Base-by-base conservation (phyloP, 1,284 basidiomycete genomes). In the Clitocybe nebularis region DNA sequence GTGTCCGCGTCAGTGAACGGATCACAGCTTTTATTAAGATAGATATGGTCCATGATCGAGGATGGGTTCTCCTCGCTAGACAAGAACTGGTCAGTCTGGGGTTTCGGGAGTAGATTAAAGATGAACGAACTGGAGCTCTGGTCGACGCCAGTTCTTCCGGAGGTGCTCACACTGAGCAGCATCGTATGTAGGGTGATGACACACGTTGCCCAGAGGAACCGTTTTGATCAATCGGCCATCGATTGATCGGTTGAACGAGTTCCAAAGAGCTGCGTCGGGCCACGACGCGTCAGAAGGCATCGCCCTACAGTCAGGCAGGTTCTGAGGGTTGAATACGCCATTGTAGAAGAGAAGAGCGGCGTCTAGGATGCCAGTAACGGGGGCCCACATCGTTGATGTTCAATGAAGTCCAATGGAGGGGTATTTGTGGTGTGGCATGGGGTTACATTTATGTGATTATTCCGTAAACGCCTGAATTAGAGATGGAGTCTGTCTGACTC, bases 21-120 rank as follows among this genome's bases (percentile, higher is more conserved):
- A 36, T 56, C 49, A 34, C 56, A 59, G 20, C 52, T 58, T 32
- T 53, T 48, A 30, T 56, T 59, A 1, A 48, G 33, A 36, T 52
- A 54, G 6, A 52, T 25, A 3, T 44, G 29, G 9, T 33, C 36
- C 44, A 46, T 45, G 19, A 48, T 35, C 3, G 47, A 45, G 10
- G 47, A 43, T 4, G 47, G 23, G 32, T 21, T 19, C 7, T 26
- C 19, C 21, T 35, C 19, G 33, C 47, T 48, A 19, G 10, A 26
- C 2, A 29, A 11, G n/a, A n/a, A n/a, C n/a, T n/a, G n/a, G n/a
- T n/a, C n/a, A n/a, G n/a, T n/a, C n/a, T n/a, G n/a, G n/a, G n/a
- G n/a, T n/a, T n/a, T n/a, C n/a, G n/a, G n/a, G n/a, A n/a, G n/a
- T n/a, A n/a, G 34, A 33, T 1, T 33, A 21, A 17, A 23, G 33